phyloP scores from a whole-genome alignment of 495 filamentous ascomycete genomes.

The Neurospora sp. region DNA sequence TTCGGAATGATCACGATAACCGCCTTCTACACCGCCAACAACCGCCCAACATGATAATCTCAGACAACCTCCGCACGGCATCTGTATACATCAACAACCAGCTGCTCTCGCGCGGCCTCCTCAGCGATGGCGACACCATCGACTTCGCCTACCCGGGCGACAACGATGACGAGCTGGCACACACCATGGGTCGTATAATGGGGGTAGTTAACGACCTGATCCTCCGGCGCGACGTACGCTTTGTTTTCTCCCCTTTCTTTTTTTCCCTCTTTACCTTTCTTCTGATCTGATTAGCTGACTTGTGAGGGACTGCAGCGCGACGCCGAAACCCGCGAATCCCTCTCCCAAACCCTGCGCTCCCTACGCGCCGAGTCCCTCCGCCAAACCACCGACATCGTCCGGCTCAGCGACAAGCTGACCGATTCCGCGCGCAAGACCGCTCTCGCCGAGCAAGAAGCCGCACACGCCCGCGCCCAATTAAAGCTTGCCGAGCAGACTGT shows the following conservation, averaged over 20 bases:
- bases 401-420: slow-evolving; percentile 55
- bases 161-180: slow-evolving; percentile 50
- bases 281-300: not conserved
- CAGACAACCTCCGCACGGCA: slow-evolving; percentile 72
- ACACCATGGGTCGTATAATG: slow-evolving; percentile 78
- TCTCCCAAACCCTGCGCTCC: slow-evolving; percentile 68
- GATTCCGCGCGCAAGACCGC: slow-evolving; percentile 69
- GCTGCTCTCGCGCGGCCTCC: slow-evolving; percentile 75
- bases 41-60: slow-evolving; percentile 50
- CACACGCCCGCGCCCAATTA: slow-evolving; percentile 56
- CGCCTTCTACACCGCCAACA: not conserved
- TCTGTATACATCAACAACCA: slow-evolving; percentile 96
- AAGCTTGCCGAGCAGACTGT: slow-evolving; percentile 60
- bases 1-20: not conserved
- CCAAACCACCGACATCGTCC: slow-evolving; percentile 48
- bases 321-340: slow-evolving; percentile 68
- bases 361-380: slow-evolving; percentile 62
- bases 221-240: slow-evolving; percentile 64
- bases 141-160: slow-evolving; percentile 69
- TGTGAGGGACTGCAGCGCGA: slow-evolving; percentile 52
- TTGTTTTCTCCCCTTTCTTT: not conserved
- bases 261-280: not conserved
- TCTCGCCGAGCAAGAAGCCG: slow-evolving; percentile 61
- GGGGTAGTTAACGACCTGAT: slow-evolving; percentile 89
- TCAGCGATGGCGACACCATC: slow-evolving; percentile 75